A percentile compares a stretch with the other conserved stretches of the same genome.
Evolutionary conservation across 1,284 basidiomycete species (phyloP).

Genomic region (Marasmius oreades): DNA sequence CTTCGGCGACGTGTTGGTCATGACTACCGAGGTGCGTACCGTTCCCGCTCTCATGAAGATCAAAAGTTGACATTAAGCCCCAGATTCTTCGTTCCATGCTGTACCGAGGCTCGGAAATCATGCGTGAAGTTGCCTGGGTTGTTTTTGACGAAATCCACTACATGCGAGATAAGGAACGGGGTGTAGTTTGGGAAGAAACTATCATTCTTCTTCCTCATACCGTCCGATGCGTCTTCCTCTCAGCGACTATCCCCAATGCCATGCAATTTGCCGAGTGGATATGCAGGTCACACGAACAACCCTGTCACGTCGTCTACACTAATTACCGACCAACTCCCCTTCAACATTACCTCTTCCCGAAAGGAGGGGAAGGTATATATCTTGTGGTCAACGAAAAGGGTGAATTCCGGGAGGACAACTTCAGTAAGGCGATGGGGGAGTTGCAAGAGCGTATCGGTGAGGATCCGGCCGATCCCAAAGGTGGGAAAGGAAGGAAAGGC

Average conservation of each 20-base stretch:
- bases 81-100: slow-evolving; percentile 99
- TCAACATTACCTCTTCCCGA: slow-evolving; percentile 98
- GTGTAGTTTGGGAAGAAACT: slow-evolving; percentile 87
- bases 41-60: background rate
- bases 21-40: slow-evolving; percentile 91
- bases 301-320: slow-evolving; percentile 99
- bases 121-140: slow-evolving; percentile 99
- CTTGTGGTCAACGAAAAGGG: slow-evolving; percentile 97
- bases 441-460: slow-evolving; percentile 85
- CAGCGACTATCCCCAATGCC: slow-evolving; percentile 99
- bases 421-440: slow-evolving; percentile 96
- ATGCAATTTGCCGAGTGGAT: slow-evolving; percentile 99
- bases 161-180: slow-evolving; percentile 96
- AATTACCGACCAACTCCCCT: slow-evolving; percentile 98
- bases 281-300: slow-evolving; percentile 94
- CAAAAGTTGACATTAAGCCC: background rate
- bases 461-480: slow-evolving; percentile 83
- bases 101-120: slow-evolving; percentile 97
- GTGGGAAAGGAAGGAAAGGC: slow-evolving; percentile 83
- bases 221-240: slow-evolving; percentile 97
- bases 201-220: slow-evolving; percentile 96
- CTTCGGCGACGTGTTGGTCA: slow-evolving; percentile 95
- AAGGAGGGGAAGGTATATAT: slow-evolving; percentile 95
- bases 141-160: slow-evolving; percentile 99
- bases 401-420: slow-evolving; percentile 96